Base-by-base conservation (phyloP, 805 yeast species). In the Candida schatavii region DNA sequence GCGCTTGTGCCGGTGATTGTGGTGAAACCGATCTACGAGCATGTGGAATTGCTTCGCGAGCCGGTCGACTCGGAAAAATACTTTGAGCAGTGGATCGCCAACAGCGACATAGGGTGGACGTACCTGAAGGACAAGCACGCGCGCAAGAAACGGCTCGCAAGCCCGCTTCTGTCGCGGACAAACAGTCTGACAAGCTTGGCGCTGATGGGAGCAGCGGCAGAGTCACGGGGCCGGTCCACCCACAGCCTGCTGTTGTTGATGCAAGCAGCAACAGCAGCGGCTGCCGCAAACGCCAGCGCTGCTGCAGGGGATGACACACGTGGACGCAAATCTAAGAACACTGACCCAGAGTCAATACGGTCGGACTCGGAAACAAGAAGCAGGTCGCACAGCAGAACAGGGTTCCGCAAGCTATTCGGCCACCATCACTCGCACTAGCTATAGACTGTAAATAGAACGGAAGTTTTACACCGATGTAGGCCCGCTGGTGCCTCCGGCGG, bases 1-100 rank as follows among this genome's bases (percentile, higher is more conserved):
- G 73, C 74, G 0, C 55, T 68, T 44, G 73, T 70, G 2, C 75
- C 75, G 7, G 74, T 69, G 23, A 68, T 70, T 32, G 55, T 68
- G 11, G 74, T 70, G 3, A 70, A 70, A 46, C 72, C 75, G 1
- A 52, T 54, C 21, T 66, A 68, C 46, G 53, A 57, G 32, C 57
- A 61, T 42, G 48, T 50, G n/a, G 69, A 62, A 41, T 46, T 42
- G 26, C 56, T 70, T 37, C 48, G 50, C 0, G 44, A 43, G 7
- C 70, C 71, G 3, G 53, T 70, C n/a, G 62, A 61, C 21, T 48
- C 59, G 6, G 62, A 57, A 34, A 39, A 47, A n/a, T 70, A 68
- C 48, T 70, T 70, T 46, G 57, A 56, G 41, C 55, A 64, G 44
- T 64, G 64, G 65, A 46, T 68, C 5, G 55, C 54, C 29, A 43